These are phyloP conservation scores for Quercus tomentella DNA, from an alignment of 331 rosid genomes.

Conservation along the genomic window DNA sequence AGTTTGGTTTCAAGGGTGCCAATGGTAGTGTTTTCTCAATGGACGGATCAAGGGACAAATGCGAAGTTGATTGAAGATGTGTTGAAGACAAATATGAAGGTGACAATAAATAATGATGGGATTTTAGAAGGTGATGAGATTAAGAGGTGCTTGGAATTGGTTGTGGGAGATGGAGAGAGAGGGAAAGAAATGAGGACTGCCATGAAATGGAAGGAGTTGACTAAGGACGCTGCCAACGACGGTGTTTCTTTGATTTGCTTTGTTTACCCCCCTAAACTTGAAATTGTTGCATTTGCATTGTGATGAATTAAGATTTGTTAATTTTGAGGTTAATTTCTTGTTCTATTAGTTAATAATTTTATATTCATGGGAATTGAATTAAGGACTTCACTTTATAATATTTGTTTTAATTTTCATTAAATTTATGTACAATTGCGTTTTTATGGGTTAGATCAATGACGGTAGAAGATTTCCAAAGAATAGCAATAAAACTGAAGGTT, in stretches of 20 bases:
- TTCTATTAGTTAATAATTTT: too few species aligned
- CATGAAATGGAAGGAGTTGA: slow-evolving; percentile 9
- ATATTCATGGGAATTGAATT: too few species aligned
- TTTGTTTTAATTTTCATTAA: too few species aligned
- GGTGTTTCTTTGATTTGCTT: slow-evolving; percentile 11
- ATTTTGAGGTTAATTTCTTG: too few species aligned
- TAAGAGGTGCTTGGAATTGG: slow-evolving; percentile 15
- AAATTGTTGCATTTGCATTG: too few species aligned
- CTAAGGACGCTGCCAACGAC: slow-evolving; percentile 5
- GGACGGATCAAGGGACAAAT: slow-evolving; percentile 37
- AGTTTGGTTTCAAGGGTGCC: slow-evolving; percentile 8
- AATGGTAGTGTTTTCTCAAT: slow-evolving; percentile 21
- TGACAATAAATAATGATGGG: slow-evolving; percentile 17
- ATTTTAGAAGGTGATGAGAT: slow-evolving; percentile 18
- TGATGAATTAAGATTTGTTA: too few species aligned
- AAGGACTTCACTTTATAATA: too few species aligned
- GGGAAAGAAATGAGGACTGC: slow-evolving; percentile 14
- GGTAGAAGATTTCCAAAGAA: too few species aligned
- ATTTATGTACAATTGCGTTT: too few species aligned
- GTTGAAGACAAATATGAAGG: slow-evolving; percentile 31
- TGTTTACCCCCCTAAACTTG: too few species aligned
- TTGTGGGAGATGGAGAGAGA: slow-evolving; percentile 3
- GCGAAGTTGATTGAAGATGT: slow-evolving; percentile 34
- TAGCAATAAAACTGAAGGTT: too few species aligned
- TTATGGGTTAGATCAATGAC: too few species aligned